These are phyloP conservation scores for Sporobolus alterniflorus DNA, from an alignment of 202 grass and related monocot genomes.

Conservation along the genomic window DNA sequence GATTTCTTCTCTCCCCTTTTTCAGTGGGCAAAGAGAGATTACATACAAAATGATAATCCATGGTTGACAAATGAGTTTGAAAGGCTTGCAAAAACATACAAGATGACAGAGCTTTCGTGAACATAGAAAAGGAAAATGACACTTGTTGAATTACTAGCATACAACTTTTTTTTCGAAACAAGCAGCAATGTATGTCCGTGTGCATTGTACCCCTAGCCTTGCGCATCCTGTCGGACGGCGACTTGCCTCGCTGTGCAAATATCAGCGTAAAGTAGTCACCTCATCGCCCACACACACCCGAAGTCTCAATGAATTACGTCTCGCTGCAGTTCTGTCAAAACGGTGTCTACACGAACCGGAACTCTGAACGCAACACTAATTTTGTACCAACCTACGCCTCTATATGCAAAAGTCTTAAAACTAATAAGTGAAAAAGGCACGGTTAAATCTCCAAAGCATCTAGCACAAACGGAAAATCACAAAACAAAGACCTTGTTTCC, in stretches of 20 bases:
- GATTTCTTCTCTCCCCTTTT: too few species aligned
- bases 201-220: conserved; percentile 9
- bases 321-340: background rate
- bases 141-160: too few species aligned
- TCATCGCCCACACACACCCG: background rate
- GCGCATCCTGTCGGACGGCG: background rate
- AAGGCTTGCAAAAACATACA: too few species aligned
- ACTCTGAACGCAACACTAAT: background rate
- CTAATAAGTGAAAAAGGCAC: background rate
- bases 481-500: conserved; percentile 1
- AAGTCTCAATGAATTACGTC: background rate
- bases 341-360: background rate
- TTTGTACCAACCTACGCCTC: rapidly evolving
- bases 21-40: too few species aligned
- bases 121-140: too few species aligned
- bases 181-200: too few species aligned
- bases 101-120: too few species aligned
- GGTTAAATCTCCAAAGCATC: background rate
- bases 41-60: too few species aligned
- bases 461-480: background rate
- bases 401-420: conserved; percentile 29
- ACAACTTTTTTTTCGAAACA: too few species aligned
- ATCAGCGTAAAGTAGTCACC: background rate
- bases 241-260: conserved; percentile 13
- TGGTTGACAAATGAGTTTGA: too few species aligned